Base-by-base conservation (phyloP, 176 grass and related monocot species). In the Coix lacrymajobi region DNA sequence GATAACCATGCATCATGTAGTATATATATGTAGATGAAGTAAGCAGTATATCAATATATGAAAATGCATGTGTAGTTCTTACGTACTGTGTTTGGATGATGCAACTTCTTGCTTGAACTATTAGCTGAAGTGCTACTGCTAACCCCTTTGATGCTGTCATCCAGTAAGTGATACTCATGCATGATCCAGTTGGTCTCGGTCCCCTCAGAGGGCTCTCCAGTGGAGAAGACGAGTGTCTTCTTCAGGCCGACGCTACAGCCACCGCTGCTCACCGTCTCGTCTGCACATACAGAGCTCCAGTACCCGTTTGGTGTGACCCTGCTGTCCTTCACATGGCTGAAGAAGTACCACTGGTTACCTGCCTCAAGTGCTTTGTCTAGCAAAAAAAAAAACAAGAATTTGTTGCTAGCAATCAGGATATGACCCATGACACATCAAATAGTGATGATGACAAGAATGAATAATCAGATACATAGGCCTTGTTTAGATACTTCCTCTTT, bases 101-200 rank as follows among this genome's bases (percentile, higher is more conserved):
- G 74, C 28, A 52, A 64, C 33, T 73, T 75, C 85, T 75, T 91
- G 77, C 81, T 76, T 54, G 87, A 75, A 75, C 62, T 74, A 40
- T 68, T 82, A n/a, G 6, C 4, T 56, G 51, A 75, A 48, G 37
- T 73, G 66, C 73, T 88, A 79, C 75, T 52, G 20, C 86, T 48
- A 33, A 37, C 46, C 64, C 30, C 68, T 3, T 30, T 73, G n/a
- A n/a, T n/a, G 57, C 37, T 79, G 25, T 83, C 83, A 67, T 99
- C 93, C 28, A 87, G 19, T 62, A 99, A 73, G 77, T 96, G 93
- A 81, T 92, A 99, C 80, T 99, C 96, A 75, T 99, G 87, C 96
- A 96, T 99, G 65, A 89, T 24, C 96, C 96, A 99, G 77, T 90
- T 96, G 54, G 96, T 96, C 74, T 92, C 75, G 73, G 75, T 81